These are phyloP conservation scores for Blastobotrys ciferrii DNA, from an alignment of 1,139 yeast species.

Conservation along the genomic window DNA sequence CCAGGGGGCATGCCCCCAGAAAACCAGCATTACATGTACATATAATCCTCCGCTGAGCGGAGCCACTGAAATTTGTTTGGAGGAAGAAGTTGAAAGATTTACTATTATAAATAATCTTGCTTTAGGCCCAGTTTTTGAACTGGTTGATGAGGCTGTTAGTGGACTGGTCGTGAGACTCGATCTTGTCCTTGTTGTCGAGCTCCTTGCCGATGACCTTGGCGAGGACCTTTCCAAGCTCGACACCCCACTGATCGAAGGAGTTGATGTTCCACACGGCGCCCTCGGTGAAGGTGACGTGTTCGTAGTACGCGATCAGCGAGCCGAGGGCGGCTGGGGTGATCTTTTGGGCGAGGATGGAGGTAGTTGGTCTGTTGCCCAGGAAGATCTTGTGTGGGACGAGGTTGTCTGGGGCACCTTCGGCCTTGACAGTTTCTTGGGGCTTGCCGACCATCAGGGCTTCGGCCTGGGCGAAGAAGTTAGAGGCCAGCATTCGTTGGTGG, in stretches of 20 bases:
- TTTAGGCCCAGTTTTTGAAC: constrained; percentile 74
- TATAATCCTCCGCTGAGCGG: no score
- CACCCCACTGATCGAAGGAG: constrained; percentile 99
- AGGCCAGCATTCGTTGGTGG: constrained; percentile 97
- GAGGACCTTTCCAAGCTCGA: constrained; percentile 94
- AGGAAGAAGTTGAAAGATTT: no score
- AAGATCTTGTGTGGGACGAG: constrained; percentile 94
- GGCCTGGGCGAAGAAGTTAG: constrained; percentile 96
- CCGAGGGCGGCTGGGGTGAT: constrained; percentile 96
- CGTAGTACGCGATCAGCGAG: constrained; percentile 94
- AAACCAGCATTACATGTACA: no score
- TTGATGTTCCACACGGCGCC: constrained; percentile 99
- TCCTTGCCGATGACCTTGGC: constrained; percentile 95
- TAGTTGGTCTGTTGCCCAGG: constrained; percentile 98
- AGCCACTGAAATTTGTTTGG: no score
- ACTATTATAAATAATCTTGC: background rate
- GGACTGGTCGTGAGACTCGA: constrained; percentile 77
- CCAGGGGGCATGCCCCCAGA: no score
- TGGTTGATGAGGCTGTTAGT: constrained; percentile 91
- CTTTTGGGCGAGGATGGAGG: constrained; percentile 91
- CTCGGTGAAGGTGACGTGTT: constrained; percentile 93
- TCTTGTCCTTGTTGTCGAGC: constrained; percentile 59
- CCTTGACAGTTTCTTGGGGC: constrained; percentile 75
- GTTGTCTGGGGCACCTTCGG: constrained; percentile 82
- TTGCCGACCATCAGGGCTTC: constrained; percentile 98